These are phyloP conservation scores for Coccomyxa subellipsoidea DNA, from an alignment of 163 green algal genomes.

Conservation along the genomic window DNA sequence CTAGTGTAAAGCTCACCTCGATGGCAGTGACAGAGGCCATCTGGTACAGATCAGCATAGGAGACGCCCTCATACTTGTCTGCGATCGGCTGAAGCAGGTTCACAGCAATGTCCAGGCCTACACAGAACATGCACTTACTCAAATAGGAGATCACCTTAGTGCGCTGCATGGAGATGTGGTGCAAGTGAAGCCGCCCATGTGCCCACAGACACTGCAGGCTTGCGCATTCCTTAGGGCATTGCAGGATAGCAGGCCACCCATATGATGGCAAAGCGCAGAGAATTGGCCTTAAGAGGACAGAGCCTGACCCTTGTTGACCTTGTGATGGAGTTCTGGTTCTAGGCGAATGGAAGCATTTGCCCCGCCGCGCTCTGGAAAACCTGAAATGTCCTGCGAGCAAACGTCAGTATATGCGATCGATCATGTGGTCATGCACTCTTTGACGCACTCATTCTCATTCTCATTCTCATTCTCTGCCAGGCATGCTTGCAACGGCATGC, in stretches of 20 bases:
- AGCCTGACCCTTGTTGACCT: conserved; percentile 52
- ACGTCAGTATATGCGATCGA: background rate
- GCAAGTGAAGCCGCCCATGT: no score
- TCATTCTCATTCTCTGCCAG: no score
- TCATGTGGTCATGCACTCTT: background rate
- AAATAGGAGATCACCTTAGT: no score
- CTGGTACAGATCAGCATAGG: conserved; percentile 85
- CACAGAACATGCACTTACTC: background rate
- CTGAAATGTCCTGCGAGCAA: conserved; percentile 36
- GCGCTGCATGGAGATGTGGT: no score
- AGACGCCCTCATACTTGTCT: conserved; percentile 70
- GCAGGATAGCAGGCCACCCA: no score
- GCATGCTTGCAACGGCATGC: no score
- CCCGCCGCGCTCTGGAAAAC: conserved; percentile 75
- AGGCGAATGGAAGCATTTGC: conserved; percentile 82
- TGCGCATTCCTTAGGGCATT: no score
- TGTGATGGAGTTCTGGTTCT: conserved; percentile 75
- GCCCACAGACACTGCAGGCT: no score
- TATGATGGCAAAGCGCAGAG: no score
- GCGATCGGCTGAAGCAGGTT: conserved; percentile 71
- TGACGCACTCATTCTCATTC: no score
- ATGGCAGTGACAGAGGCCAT: conserved; percentile 70
- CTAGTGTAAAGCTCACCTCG: conserved; percentile 43
- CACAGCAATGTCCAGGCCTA: conserved; percentile 63
- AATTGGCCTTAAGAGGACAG: background rate